Evolutionary conservation across 495 filamentous ascomycete genomes (phyloP).

Genomic region (Glarea lozoyensis): DNA sequence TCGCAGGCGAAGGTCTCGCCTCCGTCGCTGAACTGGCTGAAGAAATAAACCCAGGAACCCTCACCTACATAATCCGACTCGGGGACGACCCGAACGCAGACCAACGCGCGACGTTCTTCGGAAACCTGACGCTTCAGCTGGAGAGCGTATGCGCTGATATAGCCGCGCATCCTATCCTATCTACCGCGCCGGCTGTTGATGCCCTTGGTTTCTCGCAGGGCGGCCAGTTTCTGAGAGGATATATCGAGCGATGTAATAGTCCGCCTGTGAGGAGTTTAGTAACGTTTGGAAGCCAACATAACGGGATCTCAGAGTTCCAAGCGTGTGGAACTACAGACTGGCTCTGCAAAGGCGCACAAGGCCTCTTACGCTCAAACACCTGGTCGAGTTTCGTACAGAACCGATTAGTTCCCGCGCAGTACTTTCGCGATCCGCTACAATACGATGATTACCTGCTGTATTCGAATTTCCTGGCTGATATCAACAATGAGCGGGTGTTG

Average conservation of each 20-base stretch:
- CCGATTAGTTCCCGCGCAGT: conserved; percentile 85
- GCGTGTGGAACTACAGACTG: conserved; percentile 58
- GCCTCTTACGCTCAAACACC: conserved; percentile 59
- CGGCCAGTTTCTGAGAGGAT: conserved; percentile 90
- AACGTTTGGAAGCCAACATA: conserved; percentile 90
- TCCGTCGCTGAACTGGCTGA: conserved; percentile 59
- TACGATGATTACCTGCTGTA: conserved; percentile 66
- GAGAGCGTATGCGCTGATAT: conserved; percentile 73
- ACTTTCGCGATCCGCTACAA: conserved; percentile 71
- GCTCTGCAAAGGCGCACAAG: conserved; percentile 70
- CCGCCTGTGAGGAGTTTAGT: conserved; percentile 75
- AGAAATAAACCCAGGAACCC: conserved; percentile 67
- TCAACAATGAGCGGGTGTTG: conserved; percentile 78
- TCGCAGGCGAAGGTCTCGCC: conserved; percentile 63
- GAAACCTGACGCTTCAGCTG: conserved; percentile 78
- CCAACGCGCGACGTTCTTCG: conserved; percentile 77
- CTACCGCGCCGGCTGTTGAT: conserved; percentile 73
- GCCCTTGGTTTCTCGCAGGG: conserved; percentile 93
- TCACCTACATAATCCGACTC: conserved; percentile 73
- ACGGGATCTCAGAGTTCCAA: conserved; percentile 78
- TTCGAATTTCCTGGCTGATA: conserved; percentile 94
- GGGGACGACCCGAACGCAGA: conserved; percentile 56
- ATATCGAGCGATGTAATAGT: conserved; percentile 80
- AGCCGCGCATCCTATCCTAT: conserved; percentile 65
- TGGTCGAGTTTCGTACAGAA: conserved; percentile 72